Evolutionary conservation across 2,329 filamentous ascomycete genomes (phyloP), one percentile per base, ranked within the genome.

Genomic region (Exophiala viscosa): DNA sequence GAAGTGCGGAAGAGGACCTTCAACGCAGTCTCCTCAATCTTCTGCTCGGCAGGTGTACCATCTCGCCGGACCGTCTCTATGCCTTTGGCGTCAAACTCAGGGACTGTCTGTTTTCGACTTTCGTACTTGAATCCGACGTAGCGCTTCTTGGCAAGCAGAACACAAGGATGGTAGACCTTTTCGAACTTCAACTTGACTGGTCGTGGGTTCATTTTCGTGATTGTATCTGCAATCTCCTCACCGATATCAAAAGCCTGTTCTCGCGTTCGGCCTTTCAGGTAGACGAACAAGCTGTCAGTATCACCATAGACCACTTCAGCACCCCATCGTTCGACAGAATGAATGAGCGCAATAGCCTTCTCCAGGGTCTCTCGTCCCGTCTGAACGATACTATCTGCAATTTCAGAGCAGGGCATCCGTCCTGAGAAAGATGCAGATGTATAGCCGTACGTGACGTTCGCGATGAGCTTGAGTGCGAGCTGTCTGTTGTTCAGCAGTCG

Each of bases 61-160:
- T 99, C 93, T 44, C 93, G 83, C 1, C 95, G 85, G 6, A 99
- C 92, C 0, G 95, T 99, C 74, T 99, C 95, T 59, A 97, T 99
- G 28, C 95, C 93, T 70, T 99, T 99, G 52, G 93, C 95, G 67
- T 99, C 95, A 60, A 97, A 97, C 1, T 95, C 88, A 0, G 93
- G 92, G 60, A 85, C 83, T 7, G 69, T 74, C 66, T 99, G 93
- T 13, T 80, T 76, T 34, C 80, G 81, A 60, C 78, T 82, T 66
- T 99, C 93, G 72, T 95, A 99, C 68, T 96, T 96, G 77, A 96
- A 96, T 5, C 95, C 95, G 3, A 97, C 95, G 63, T 99, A 99
- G 50, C 93, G 87, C 67, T 99, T 99, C 74, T 99, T 99, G 14
- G 95, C 90, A 0, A 99, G 79, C 3, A 99, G 78, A 0, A 97